Base-by-base conservation (phyloP, 768 basidiomycete genomes). In the Termitomyces titanicus region DNA sequence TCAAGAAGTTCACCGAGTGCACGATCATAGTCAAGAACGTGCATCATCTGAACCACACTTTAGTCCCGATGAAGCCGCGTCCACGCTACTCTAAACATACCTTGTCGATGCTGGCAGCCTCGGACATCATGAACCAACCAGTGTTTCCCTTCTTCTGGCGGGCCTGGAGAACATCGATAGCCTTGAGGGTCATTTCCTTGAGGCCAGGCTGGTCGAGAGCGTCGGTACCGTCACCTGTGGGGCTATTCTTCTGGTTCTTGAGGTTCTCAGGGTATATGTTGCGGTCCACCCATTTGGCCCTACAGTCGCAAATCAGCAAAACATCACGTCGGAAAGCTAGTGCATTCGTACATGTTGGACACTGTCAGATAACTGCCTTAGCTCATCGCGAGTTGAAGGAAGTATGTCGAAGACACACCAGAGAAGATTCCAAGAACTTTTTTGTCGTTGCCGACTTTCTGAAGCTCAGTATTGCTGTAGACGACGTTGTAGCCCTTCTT, bases 41-140 rank as follows among this genome's bases (percentile, higher is more conserved):
- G 76, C 76, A 78, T 78, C 75, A 76, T 76, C 74, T 22, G n/a
- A 17, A 25, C 44, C 18, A 50, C 27, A 46, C 37, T 38, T 39
- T 27, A 57, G 22, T 15, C 7, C 22, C 42, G 8, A 15, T 6
- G 29, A 25, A 42, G 10, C 12, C 9, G 40, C 20, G 15, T 25
- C 42, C 9, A 25, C 8, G 9, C 42, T 4, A 7, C 34, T 15
- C 34, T 35, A 29, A 29, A 24, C 13, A 11, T 45, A 70, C 70
- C 66, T 77, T 78, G 54, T 78, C 76, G 39, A 76, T 78, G 47
- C 70, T 74, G 12, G 76, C 75, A 59, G 74, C 76, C 60, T 78
- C 76, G 18, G 74, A 72, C 76, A 78, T 76, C 74, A 78, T 70
- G 63, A 78, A 78, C 71, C 73, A 78, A 3, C 76, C 76, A 48